These are phyloP conservation scores for Stentor coeruleus DNA, from an alignment of 73 alveolate genomes.

Conservation along the genomic window DNA sequence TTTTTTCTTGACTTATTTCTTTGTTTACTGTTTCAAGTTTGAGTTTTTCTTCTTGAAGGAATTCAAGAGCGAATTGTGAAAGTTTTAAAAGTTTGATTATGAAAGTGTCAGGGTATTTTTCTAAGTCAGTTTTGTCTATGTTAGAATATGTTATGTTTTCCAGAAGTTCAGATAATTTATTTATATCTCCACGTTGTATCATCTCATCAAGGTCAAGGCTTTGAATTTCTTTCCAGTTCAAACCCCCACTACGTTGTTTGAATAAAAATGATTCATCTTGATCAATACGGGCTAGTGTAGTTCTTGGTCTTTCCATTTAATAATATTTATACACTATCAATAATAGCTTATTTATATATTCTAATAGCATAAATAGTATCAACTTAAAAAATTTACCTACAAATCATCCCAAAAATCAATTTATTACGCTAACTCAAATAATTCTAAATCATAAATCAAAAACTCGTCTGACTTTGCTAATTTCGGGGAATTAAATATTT, in stretches of 20 bases:
- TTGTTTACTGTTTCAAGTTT: not conserved
- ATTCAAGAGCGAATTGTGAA: conserved; percentile 21
- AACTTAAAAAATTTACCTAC: not conserved
- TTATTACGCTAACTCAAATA: not conserved
- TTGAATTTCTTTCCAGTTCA: conserved; percentile 15
- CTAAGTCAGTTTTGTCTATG: not conserved
- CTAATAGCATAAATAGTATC: too few species aligned
- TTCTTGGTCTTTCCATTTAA: not conserved
- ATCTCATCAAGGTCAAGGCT: not conserved
- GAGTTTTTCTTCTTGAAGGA: not conserved
- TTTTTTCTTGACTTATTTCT: not conserved
- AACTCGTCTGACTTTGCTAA: not conserved
- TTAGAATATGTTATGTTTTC: conserved; percentile 15
- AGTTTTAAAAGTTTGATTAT: not conserved
- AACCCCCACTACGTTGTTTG: not conserved
- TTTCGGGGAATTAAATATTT: not conserved
- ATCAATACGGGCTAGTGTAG: not conserved
- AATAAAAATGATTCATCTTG: not conserved
- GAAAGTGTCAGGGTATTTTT: not conserved
- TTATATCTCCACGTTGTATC: conserved; percentile 14
- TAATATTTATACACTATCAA: too few species aligned
- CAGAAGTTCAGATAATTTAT: not conserved
- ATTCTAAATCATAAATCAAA: not conserved
- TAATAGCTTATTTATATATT: too few species aligned
- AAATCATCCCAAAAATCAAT: not conserved